Base-by-base conservation (phyloP, 805 yeast species). In the Metschnikowia kofuensis region DNA sequence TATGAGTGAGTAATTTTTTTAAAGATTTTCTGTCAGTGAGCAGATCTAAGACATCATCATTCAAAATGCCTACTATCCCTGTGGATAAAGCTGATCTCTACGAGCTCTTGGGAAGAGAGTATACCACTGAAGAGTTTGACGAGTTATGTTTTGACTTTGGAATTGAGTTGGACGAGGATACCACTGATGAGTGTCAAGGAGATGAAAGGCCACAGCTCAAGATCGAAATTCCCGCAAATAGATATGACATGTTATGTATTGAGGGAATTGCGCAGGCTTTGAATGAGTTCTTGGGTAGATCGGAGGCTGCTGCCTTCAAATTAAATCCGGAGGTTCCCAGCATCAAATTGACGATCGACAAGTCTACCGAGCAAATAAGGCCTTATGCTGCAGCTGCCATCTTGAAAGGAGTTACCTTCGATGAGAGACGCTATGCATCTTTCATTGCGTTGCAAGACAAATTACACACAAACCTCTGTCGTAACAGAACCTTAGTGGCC, bases 61-160 rank as follows among this genome's bases (percentile, higher is more conserved):
- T 34, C 49, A 69, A 44, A 45, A 94, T 94, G 99, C 99, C 99
- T 74, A 94, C 99, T 69, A 79, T 94, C 64, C 80, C 96, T 30
- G 97, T 94, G 56, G 97, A 94, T 69, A 91, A 95, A 67, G 87
- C 85, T 65, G 98, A 94, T 67, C 80, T 94, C 55, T 94, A 82
- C 75, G 82, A 84, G 63, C 81, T 89, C 39, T 76, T 94, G 54
- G 98, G 74, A 48, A 66, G 59, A 57, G 60, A 59, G 39, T 72
- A 71, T 55, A 80, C 96, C 61, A 87, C 94, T 57, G 82, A 89
- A 60, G 99, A 92, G 65, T 91, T 94, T 61, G 99, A 94, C 66
- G 97, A 91, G 70, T 81, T 94, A 59, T 94, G 98, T 75, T 94
- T 94, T 75, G 95, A 92, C 64, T 94, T 91, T 60, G 99, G 99